phyloP scores from a whole-genome alignment of 192 early-diverging fungal species.

The Dispira parvispora region DNA sequence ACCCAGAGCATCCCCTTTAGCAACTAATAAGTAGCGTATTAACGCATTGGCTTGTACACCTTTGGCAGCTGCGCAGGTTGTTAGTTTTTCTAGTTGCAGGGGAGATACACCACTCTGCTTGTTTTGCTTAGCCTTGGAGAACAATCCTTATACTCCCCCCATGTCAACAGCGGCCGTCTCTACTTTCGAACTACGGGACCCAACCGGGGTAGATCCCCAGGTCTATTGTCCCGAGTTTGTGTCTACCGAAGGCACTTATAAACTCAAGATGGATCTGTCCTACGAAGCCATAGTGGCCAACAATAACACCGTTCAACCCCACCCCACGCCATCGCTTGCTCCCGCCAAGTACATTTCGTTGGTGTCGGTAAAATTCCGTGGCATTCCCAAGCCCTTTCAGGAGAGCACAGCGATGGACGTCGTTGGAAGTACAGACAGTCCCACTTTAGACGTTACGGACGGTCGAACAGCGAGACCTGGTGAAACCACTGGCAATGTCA shows the following conservation, averaged over 20 bases:
- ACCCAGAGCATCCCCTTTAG: no score
- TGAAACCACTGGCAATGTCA: no score
- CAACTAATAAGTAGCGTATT: no score
- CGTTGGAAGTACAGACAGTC: not conserved
- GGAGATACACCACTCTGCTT: no score
- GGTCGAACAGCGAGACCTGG: no score
- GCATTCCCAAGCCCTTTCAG: not conserved
- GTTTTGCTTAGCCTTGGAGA: no score
- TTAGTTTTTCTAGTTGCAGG: no score
- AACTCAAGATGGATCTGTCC: not conserved
- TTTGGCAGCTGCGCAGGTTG: no score
- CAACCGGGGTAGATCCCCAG: not conserved
- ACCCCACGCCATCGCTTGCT: not conserved
- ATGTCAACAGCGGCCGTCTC: not conserved
- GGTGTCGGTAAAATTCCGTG: slow-evolving; percentile 5
- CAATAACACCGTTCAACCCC: not conserved
- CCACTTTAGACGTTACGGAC: not conserved
- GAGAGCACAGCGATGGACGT: not conserved
- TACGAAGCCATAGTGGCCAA: slow-evolving; percentile 2
- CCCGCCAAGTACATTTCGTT: slow-evolving; percentile 6
- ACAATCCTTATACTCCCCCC: not conserved
- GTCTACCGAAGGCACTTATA: slow-evolving; percentile 7
- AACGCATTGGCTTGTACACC: no score
- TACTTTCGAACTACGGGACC: slow-evolving; percentile 1
- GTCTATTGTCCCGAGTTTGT: slow-evolving; percentile 5